Evolutionary conservation across 2,329 filamentous ascomycete genomes (phyloP), one percentile per base, ranked within the genome.

Genomic region (Colletotrichum musicola): DNA sequence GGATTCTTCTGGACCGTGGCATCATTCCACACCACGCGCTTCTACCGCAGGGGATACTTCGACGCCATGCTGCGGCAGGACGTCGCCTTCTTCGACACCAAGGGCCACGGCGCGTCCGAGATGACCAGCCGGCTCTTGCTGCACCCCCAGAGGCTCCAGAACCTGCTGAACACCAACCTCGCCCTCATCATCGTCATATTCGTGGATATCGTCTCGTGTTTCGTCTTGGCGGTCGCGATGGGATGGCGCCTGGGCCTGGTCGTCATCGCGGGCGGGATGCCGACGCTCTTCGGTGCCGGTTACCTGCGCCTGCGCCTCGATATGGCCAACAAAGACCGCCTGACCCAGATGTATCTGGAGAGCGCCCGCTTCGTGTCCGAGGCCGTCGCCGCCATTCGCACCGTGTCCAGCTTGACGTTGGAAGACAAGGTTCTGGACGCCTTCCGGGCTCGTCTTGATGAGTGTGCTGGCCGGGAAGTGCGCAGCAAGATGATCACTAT

Each of bases 361-460:
- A 90, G 87, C 70, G 89, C 88, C 0, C 84, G 89, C 67, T 90
- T 91, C 67, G 89, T 88, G 1, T 84, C 87, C 0, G 89, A 92
- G 72, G 85, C 88, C 1, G 87, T 91, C 4, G 83, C 85, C 1
- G 88, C 88, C 0, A 88, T 90, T 67, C 81, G 89, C 18, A 91
- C 89, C 0, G 89, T 91, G 1, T 81, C 86, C 0, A 83, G 87
- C 0, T 78, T 92, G 4, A 88, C 86, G 0, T 85, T 91, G 80
- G 89, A 92, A 73, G 80, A 86, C 57, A n/a, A n/a, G n/a, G n/a
- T n/a, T n/a, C n/a, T n/a, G n/a, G n/a, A n/a, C n/a, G n/a, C n/a
- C n/a, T n/a, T n/a, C n/a, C n/a, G n/a, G n/a, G n/a, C n/a, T n/a
- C n/a, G n/a, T n/a, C n/a, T n/a, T n/a, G n/a, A n/a, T n/a, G n/a